These are phyloP conservation scores for Phytophthora foliorum DNA, from an alignment of 352 stramenopile genomes.

Conservation along the genomic window DNA sequence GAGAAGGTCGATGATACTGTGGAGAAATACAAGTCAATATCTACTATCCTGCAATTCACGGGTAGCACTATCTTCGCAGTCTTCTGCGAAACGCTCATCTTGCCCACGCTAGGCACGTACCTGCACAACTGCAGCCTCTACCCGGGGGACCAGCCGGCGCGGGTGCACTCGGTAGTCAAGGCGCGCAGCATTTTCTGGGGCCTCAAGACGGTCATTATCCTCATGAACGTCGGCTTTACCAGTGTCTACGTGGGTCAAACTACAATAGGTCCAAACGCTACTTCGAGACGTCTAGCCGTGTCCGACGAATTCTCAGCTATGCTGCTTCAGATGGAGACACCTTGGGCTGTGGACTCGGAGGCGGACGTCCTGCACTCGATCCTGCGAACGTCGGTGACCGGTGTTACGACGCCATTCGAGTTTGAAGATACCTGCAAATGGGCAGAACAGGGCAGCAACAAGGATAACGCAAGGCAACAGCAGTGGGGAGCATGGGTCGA, in stretches of 20 bases:
- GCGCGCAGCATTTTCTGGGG: conserved; percentile 63
- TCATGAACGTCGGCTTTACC: conserved; percentile 71
- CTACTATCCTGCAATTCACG: not conserved
- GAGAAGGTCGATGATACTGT: not conserved
- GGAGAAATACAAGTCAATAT: not conserved
- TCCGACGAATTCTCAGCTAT: conserved; percentile 10
- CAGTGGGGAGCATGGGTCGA: conserved; percentile 38
- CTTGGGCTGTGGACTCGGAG: conserved; percentile 7
- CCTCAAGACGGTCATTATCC: conserved; percentile 66
- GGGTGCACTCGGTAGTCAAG: conserved; percentile 57
- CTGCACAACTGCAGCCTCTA: conserved; percentile 71
- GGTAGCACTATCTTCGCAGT: conserved; percentile 46
- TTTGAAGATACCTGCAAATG: conserved; percentile 33
- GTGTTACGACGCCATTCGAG: conserved; percentile 33
- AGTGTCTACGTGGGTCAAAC: conserved; percentile 67
- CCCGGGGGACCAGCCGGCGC: conserved; percentile 60
- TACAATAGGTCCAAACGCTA: not conserved
- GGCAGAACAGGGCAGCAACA: conserved; percentile 2
- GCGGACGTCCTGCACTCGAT: conserved; percentile 37
- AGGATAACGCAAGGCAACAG: conserved; percentile 1
- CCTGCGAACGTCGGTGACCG: conserved; percentile 30
- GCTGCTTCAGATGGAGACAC: conserved; percentile 19
- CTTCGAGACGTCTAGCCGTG: conserved; percentile 17
- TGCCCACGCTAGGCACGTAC: conserved; percentile 64
- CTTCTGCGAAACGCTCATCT: conserved; percentile 69